Evolutionary conservation across 2,329 filamentous ascomycete species (phyloP), one percentile per base, ranked within the genome.

Genomic region (Epichloe elymi): DNA sequence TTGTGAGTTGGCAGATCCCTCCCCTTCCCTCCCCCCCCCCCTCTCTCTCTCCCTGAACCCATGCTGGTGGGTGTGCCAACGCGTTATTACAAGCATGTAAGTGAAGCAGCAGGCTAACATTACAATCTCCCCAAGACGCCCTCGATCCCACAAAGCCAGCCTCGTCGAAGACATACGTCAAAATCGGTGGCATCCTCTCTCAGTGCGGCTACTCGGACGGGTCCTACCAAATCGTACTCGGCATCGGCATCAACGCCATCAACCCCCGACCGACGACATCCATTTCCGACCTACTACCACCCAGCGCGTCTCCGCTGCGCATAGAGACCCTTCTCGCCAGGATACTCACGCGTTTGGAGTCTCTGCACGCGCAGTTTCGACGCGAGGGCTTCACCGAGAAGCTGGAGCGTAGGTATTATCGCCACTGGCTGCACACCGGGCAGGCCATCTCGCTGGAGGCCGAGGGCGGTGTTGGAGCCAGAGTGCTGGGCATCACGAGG

Each of bases 121-220:
- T 43, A 46, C 7, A 55, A 2, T 4, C 15, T 0, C 14, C 8
- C 5, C 14, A 51, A 80, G 79, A 88, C 61, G 84, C 83, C 1
- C 72, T 79, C 20, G 83, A 88, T 60, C 86, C 78, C 5, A 71
- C 67, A 49, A 74, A 73, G 45, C 72, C 72, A 2, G 65, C 70
- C 3, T 67, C 71, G 11, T 61, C 70, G 2, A 64, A 68, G 0
- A 62, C 70, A 2, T 93, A 93, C 58, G 83, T 89, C 57, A 98
- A 98, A 63, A 90, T 98, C 50, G 88, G 88, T 49, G 93, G 93
- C 5, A 93, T 98, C 55, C 76, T 97, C 3, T 86, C 95, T 6
- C 95, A 95, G 64, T 93, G 87, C 55, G 81, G 82, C 52, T 97
- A 93, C 70, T 79, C 78, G 5, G 76, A 79, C 5, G 82, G 82